Evolutionary conservation across 2,329 filamentous ascomycete species (phyloP), one percentile per base, ranked within the genome.

Genomic region (Biscogniauxia mediterranea): DNA sequence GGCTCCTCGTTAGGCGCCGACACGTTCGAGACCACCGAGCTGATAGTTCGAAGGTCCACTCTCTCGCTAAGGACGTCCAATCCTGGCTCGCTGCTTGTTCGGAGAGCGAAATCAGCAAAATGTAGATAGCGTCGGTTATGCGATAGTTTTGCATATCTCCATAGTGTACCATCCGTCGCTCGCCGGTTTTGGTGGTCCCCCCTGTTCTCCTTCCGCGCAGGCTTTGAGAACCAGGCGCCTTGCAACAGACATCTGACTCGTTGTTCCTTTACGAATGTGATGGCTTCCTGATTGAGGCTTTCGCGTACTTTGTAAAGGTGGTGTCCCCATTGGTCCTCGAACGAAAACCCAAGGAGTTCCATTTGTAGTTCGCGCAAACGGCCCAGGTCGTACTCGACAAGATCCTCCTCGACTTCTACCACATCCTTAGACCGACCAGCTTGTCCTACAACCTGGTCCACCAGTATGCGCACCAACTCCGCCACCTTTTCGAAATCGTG

Each of bases 181-280:
- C 77, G 76, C 3, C 75, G 74, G 65, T 73, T 76, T 55, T 72
- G 69, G 71, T 78, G 61, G 70, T 79, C 63, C 73, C 77, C 64
- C 72, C 74, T 57, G 75, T 81, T 69, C 68, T 78, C 66, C 80
- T 85, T 73, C 71, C 76, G 70, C 75, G 76, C 71, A 5, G 83
- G 75, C 75, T 83, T 77, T 73, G 79, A 74, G 78, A 98, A 99
- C 95, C 95, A 99, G 9, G 90, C 88, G 6, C 95, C 95, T 67
- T 92, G 85, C 3, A 98, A 83, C 49, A 99, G 80, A 73, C 93
- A 97, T 58, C 95, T 85, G 63, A 98, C 91, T 46, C 95, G 88
- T 76, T 99, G 95, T 78, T 99, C 95, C 76, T 97, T 97, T 76
- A 98, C 91, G 72, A 99, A 99, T 71, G 97, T 92, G 58, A 97